These are phyloP conservation scores for Apiospora koreana DNA, from an alignment of 2,329 filamentous ascomycete species.

Conservation along the genomic window DNA sequence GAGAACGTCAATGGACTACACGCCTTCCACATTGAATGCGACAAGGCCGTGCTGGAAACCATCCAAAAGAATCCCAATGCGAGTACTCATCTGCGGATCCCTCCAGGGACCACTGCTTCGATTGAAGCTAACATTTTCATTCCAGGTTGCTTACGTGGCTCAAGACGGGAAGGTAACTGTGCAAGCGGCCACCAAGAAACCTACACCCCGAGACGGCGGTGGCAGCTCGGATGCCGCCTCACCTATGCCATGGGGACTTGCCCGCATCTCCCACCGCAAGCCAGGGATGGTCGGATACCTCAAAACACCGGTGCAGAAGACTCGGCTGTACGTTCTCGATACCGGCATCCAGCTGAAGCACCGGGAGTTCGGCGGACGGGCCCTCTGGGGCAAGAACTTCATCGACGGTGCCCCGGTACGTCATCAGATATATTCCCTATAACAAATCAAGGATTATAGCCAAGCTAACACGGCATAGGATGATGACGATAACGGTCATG, in stretches of 20 bases:
- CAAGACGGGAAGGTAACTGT: slow-evolving; percentile 21
- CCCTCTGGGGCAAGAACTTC: slow-evolving; percentile 29
- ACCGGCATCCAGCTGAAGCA: slow-evolving; percentile 29
- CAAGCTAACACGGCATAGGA: slow-evolving; percentile 19
- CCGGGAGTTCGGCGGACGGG: slow-evolving; percentile 28
- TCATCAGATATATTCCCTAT: not conserved
- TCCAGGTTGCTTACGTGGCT: slow-evolving; percentile 27
- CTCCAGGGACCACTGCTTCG: not conserved
- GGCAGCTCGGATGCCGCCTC: slow-evolving; percentile 14
- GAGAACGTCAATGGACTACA: slow-evolving; percentile 22
- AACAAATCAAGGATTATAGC: not conserved
- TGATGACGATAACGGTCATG: slow-evolving; percentile 28
- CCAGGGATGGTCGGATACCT: slow-evolving; percentile 21
- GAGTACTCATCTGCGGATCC: slow-evolving; percentile 5
- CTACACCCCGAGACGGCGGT: not conserved
- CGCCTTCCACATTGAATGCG: slow-evolving; percentile 29
- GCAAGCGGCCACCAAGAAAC: slow-evolving; percentile 14
- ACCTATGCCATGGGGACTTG: slow-evolving; percentile 26
- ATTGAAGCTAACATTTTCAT: not conserved
- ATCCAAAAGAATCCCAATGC: slow-evolving; percentile 24
- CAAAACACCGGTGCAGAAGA: slow-evolving; percentile 16
- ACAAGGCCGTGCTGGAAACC: slow-evolving; percentile 21
- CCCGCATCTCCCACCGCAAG: slow-evolving; percentile 28
- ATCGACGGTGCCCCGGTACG: slow-evolving; percentile 23
- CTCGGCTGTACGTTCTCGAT: slow-evolving; percentile 28